Evolutionary conservation across 2,329 filamentous ascomycete species (phyloP).

Genomic region (Thelonectria discophora): DNA sequence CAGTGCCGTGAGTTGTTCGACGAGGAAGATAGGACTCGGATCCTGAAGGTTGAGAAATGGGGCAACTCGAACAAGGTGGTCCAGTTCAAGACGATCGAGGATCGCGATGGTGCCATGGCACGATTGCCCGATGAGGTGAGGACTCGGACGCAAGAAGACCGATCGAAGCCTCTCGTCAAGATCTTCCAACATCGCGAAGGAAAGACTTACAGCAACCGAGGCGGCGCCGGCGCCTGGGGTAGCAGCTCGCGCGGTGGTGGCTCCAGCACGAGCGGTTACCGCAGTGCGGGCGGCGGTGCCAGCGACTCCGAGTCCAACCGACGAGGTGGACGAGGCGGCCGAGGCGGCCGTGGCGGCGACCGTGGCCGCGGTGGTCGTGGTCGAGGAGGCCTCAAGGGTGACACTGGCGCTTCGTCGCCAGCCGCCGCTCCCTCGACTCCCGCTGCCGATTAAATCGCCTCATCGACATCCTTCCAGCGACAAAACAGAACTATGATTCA

Average conservation of each 20-base stretch:
- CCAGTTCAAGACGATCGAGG: slow-evolving; percentile 81
- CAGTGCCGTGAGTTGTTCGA: slow-evolving; percentile 83
- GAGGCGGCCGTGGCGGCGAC: slow-evolving; percentile 67
- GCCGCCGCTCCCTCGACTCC: slow-evolving; percentile 62
- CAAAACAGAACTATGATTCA: slow-evolving; percentile 29
- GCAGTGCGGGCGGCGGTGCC: slow-evolving; percentile 80
- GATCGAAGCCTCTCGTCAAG: slow-evolving; percentile 83
- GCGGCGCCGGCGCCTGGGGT: slow-evolving; percentile 74
- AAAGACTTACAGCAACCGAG: slow-evolving; percentile 65
- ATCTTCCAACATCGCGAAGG: slow-evolving; percentile 77
- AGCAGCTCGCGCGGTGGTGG: slow-evolving; percentile 70
- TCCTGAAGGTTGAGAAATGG: slow-evolving; percentile 80
- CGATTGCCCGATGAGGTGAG: slow-evolving; percentile 80
- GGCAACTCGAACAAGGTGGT: slow-evolving; percentile 84
- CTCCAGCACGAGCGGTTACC: slow-evolving; percentile 75
- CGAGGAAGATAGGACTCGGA: slow-evolving; percentile 84
- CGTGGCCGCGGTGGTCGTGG: slow-evolving; percentile 66
- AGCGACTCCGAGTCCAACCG: slow-evolving; percentile 71
- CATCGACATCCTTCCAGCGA: slow-evolving; percentile 25
- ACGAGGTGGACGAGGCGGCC: slow-evolving; percentile 64
- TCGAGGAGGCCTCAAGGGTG: slow-evolving; percentile 66
- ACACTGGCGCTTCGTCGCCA: slow-evolving; percentile 63
- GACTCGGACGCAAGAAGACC: slow-evolving; percentile 74
- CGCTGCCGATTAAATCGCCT: slow-evolving; percentile 48
- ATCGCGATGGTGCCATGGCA: slow-evolving; percentile 81